Conservation (phyloP, 2,329 filamentous ascomycete genomes). For the Hypoxylon sp. region DNA sequence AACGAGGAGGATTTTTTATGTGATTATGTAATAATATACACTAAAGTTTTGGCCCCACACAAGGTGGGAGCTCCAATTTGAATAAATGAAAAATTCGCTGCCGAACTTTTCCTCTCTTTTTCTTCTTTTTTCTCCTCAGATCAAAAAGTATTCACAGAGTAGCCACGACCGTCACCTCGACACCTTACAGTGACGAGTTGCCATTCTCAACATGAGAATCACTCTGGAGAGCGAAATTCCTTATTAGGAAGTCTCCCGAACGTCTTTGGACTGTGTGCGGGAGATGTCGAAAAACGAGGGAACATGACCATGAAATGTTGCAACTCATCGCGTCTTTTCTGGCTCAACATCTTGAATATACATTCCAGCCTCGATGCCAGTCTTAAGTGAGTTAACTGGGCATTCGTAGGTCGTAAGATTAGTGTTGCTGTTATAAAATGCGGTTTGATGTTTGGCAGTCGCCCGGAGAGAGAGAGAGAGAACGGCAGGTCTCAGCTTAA, state of each 20-base stretch:
- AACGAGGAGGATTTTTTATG: too few species aligned
- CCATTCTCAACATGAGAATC: constrained; percentile 66
- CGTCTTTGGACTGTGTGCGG: constrained; percentile 64
- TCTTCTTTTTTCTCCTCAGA: constrained; percentile 65
- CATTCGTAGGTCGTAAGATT: not conserved
- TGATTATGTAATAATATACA: not conserved
- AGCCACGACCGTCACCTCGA: constrained; percentile 75
- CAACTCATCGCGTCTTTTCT: not conserved
- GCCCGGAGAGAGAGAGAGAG: constrained; percentile 16
- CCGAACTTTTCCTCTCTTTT: constrained; percentile 51
- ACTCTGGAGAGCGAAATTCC: constrained; percentile 71
- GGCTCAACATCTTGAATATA: constrained; percentile 9
- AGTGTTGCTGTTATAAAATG: constrained; percentile 3
- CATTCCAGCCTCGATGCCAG: not conserved
- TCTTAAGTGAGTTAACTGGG: not conserved
- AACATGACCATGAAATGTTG: constrained; percentile 57
- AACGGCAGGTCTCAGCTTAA: constrained; percentile 40
- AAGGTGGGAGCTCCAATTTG: not conserved
- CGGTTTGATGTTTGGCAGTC: not conserved
- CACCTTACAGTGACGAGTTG: constrained; percentile 72
- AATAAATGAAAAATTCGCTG: constrained; percentile 50
- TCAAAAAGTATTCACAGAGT: constrained; percentile 75
- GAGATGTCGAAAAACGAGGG: constrained; percentile 74
- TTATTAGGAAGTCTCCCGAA: constrained; percentile 75
- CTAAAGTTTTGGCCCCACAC: not conserved